These are phyloP conservation scores for Colletotrichum theobromicola DNA, from an alignment of 2,329 filamentous ascomycete species.

Conservation along the genomic window DNA sequence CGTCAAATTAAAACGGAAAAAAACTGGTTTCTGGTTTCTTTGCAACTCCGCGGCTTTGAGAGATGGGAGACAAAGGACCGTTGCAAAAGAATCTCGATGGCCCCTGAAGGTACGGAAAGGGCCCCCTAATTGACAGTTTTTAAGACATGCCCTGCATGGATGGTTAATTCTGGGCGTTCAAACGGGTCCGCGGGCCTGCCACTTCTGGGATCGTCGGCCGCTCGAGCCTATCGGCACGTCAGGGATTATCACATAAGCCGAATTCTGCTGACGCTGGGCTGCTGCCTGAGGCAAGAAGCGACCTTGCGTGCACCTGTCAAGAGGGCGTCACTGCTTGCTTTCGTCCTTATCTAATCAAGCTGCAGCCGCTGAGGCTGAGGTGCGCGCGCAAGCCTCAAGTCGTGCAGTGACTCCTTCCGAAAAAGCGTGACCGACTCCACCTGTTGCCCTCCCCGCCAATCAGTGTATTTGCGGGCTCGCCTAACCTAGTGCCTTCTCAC, in stretches of 20 bases:
- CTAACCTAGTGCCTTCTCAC: slow-evolving; percentile 16
- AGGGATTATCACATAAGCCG: slow-evolving; percentile 16
- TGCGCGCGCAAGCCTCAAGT: not conserved
- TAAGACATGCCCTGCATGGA: slow-evolving; percentile 18
- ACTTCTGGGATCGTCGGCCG: slow-evolving; percentile 15
- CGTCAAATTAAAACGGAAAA: not conserved
- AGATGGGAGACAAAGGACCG: slow-evolving; percentile 13
- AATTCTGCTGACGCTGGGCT: not conserved
- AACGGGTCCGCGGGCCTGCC: slow-evolving; percentile 9
- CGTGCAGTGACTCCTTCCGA: not conserved
- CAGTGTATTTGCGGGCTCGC: slow-evolving; percentile 20
- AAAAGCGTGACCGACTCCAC: slow-evolving; percentile 20
- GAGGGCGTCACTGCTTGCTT: not conserved
- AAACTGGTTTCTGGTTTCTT: not conserved
- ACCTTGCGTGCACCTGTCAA: not conserved
- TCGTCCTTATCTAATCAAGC: slow-evolving; percentile 17
- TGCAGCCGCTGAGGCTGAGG: not conserved
- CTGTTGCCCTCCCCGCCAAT: slow-evolving; percentile 16
- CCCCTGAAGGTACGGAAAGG: slow-evolving; percentile 9
- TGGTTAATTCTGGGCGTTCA: not conserved
- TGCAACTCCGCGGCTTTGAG: not conserved
- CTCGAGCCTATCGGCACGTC: slow-evolving; percentile 11
- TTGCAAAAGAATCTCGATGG: slow-evolving; percentile 14
- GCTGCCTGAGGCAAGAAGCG: not conserved
- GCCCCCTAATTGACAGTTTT: slow-evolving; percentile 21